Percentiles rank a stretch among this genome's conserved stretches.
These are phyloP conservation scores for Linderniella brevidens DNA, from an alignment of 257 asterid genomes.

Conservation along the genomic window DNA sequence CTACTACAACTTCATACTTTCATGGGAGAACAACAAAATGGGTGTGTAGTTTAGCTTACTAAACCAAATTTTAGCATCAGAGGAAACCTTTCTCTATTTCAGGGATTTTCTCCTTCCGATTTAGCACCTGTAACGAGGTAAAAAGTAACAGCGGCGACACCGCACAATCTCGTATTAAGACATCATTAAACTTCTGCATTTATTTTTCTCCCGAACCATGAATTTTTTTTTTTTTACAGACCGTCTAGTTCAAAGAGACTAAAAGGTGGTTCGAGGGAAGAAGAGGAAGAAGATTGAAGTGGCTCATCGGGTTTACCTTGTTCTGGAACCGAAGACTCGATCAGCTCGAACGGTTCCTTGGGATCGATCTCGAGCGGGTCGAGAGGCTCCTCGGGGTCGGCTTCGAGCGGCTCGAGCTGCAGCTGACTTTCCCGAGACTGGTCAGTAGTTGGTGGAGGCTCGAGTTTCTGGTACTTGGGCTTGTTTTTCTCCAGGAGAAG, in stretches of 20 bases:
- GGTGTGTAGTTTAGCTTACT: too few relatives aligned
- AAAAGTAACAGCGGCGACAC: too few relatives aligned
- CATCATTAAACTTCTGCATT: too few relatives aligned
- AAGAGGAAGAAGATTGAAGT: slow-evolving; percentile 49
- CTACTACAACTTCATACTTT: too few relatives aligned
- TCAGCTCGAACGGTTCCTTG: slow-evolving; percentile 23
- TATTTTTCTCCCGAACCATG: too few relatives aligned
- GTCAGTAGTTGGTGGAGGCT: slow-evolving; percentile 34
- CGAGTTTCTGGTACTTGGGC: slow-evolving; percentile 75
- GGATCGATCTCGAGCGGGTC: slow-evolving; percentile 28
- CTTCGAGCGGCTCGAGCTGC: slow-evolving; percentile 34
- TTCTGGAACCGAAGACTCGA: slow-evolving; percentile 32
- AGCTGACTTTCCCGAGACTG: slow-evolving; percentile 17
- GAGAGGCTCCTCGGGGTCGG: slow-evolving; percentile 24
- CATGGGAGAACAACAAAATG: too few relatives aligned
- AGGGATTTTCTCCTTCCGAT: too few relatives aligned
- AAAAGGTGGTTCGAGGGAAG: slow-evolving; percentile 31
- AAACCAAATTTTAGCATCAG: too few relatives aligned
- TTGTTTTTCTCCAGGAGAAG: slow-evolving; percentile 85
- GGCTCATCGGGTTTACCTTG: slow-evolving; percentile 76
- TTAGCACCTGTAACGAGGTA: too few relatives aligned
- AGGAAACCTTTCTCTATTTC: too few relatives aligned
- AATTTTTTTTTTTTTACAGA: slow-evolving; percentile 13
- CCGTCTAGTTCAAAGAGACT: slow-evolving; percentile 77
- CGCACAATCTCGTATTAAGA: too few relatives aligned